Evolutionary conservation across 768 basidiomycete genomes (phyloP), one percentile per base, ranked within the genome.

Genomic region (Rhodotorula kratochvilovae): DNA sequence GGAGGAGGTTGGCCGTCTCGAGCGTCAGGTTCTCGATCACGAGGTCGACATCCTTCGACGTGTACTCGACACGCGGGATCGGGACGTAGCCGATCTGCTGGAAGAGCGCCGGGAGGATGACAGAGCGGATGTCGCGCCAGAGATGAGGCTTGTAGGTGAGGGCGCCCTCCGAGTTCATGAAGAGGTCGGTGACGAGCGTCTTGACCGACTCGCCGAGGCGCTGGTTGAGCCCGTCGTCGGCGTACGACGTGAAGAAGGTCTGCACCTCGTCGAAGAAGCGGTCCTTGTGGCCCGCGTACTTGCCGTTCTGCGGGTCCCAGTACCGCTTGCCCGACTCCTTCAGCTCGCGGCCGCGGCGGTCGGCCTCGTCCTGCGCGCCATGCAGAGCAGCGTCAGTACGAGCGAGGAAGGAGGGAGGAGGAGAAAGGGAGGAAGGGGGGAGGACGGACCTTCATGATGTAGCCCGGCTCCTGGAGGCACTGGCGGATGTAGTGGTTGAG

Each of bases 61-160:
- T 89, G 82, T 96, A 98, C 65, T 97, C 93, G 51, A 89, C 89
- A 81, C 92, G 88, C 0, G 95, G 95, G 74, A 98, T 94, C 13
- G 92, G 92, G 65, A 94, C 79, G 76, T 91, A 64, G 17, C 63
- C 84, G 73, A 92, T 87, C 82, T 89, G 84, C 48, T 89, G 84
- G 76, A 93, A 86, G 48, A 95, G 80, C 12, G 85, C 82, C 13
- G 95, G 94, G 0, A 95, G 76, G 67, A 97, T 90, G 65, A 91
- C 88, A 48, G 84, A 84, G 48, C 92, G 84, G 56, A 97, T 86
- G 79, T 98, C 94, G 75, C 86, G 86, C 94, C 94, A 82, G 31
- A 70, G 68, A 35, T 88, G 85, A 6, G 87, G 85, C 83, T 97
- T 96, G 85, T 92, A 96, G 79, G 87, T 87, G 67, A 96, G 83